A percentile compares a stretch with the other conserved stretches of the same genome.
Conservation (phyloP, 305 asterid species). For the Solanum hybrid region DNA sequence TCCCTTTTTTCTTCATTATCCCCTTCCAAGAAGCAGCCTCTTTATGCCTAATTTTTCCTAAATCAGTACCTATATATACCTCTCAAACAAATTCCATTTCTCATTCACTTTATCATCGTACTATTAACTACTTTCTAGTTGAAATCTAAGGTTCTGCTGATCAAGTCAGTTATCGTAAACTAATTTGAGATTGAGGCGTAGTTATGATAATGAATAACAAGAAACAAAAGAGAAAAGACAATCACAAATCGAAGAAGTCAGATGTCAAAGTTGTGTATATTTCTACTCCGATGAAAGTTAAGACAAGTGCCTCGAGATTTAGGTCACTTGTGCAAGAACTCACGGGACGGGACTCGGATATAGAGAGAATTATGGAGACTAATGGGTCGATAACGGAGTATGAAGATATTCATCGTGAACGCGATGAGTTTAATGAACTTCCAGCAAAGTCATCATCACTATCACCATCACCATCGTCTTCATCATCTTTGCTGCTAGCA, state of each 20-base stretch:
- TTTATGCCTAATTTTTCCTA: not conserved
- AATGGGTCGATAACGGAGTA: slow-evolving; percentile 5
- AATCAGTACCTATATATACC: slow-evolving; percentile 16
- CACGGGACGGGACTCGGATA: slow-evolving; percentile 59
- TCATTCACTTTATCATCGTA: not conserved
- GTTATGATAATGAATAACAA: not conserved
- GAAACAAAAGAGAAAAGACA: slow-evolving; percentile 13
- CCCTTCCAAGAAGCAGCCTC: slow-evolving; percentile 38
- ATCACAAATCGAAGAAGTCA: not conserved
- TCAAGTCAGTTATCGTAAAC: not conserved
- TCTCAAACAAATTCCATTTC: not conserved
- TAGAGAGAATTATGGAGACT: slow-evolving; percentile 27
- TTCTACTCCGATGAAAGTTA: slow-evolving; percentile 78
- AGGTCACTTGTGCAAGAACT: slow-evolving; percentile 64
- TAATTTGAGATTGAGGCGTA: not conserved
- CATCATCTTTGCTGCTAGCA: not conserved
- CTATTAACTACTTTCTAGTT: not conserved
- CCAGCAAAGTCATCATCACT: not conserved
- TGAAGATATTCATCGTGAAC: slow-evolving; percentile 11
- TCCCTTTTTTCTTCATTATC: not conserved
- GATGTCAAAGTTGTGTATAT: slow-evolving; percentile 64
- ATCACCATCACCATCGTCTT: not conserved
- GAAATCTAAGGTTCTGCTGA: not conserved
- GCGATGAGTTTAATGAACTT: not conserved
- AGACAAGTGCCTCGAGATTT: slow-evolving; percentile 53